These are phyloP conservation scores for Rhizopogon parksii DNA, from an alignment of 1,284 basidiomycete species.

Conservation along the genomic window DNA sequence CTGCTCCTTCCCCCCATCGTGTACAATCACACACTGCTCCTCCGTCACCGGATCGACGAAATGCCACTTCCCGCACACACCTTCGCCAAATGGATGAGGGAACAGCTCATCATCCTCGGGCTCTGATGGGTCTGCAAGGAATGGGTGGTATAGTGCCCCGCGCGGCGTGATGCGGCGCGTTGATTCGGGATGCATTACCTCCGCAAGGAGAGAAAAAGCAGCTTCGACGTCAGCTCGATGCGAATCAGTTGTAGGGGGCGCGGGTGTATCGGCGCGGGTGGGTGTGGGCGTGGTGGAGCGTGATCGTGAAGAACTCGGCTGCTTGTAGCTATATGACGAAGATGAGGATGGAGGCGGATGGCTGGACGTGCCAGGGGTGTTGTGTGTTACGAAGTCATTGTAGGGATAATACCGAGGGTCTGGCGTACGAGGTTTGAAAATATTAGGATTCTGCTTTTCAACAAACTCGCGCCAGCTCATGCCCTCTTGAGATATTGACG, in stretches of 20 bases:
- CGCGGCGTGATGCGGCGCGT: constrained; percentile 72
- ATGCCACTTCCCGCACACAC: constrained; percentile 56
- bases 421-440: constrained; percentile 51
- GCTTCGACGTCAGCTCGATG: constrained; percentile 55
- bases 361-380: constrained; percentile 14
- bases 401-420: constrained; percentile 53
- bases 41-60: constrained; percentile 51
- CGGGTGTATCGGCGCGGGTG: constrained; percentile 24
- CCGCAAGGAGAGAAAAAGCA: constrained; percentile 69
- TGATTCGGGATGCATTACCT: constrained; percentile 68
- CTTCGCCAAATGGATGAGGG: constrained; percentile 61
- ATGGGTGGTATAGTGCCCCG: constrained; percentile 71
- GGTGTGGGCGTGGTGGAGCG: constrained; percentile 25
- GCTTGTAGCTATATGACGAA: constrained; percentile 17
- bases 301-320: constrained; percentile 12
- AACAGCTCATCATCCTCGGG: constrained; percentile 58
- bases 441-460: constrained; percentile 67
- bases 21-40: constrained; percentile 43
- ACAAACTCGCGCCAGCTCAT: constrained; percentile 70
- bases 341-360: constrained; percentile 32
- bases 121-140: constrained; percentile 45
- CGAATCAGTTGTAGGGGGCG: constrained; percentile 24
- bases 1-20: constrained; percentile 25
- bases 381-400: constrained; percentile 15
- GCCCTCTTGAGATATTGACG: constrained; percentile 60